These are phyloP conservation scores for Trametes elegans DNA, from an alignment of 768 basidiomycete genomes.

Conservation along the genomic window DNA sequence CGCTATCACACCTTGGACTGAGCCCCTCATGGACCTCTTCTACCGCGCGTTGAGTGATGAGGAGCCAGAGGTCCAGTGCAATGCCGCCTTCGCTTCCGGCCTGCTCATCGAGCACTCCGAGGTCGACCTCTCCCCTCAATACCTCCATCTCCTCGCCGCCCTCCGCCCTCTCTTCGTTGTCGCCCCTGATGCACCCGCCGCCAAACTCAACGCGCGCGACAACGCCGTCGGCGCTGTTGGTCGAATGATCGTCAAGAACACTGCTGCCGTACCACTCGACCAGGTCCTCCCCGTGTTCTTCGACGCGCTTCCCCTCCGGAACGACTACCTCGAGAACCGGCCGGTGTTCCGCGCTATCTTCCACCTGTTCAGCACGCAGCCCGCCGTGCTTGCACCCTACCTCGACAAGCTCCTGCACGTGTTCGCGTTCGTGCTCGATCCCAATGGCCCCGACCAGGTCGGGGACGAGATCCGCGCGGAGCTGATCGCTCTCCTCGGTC, in stretches of 20 bases:
- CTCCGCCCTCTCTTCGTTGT: slow-evolving; percentile 82
- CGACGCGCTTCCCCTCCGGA: slow-evolving; percentile 77
- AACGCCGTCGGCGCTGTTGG: slow-evolving; percentile 96
- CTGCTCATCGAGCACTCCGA: slow-evolving; percentile 86
- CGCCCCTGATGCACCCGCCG: slow-evolving; percentile 55
- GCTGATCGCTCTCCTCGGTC: slow-evolving; percentile 69
- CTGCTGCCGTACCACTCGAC: slow-evolving; percentile 78
- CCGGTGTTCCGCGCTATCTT: slow-evolving; percentile 89
- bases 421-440: slow-evolving; percentile 82
- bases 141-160: slow-evolving; percentile 69
- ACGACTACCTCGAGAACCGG: slow-evolving; percentile 88
- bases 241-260: slow-evolving; percentile 81
- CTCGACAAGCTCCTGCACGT: slow-evolving; percentile 77
- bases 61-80: slow-evolving; percentile 93
- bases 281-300: slow-evolving; percentile 88
- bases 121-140: slow-evolving; percentile 79
- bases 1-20: slow-evolving; percentile 81
- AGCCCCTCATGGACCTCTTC: slow-evolving; percentile 80
- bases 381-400: slow-evolving; percentile 65
- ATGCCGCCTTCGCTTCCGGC: slow-evolving; percentile 92
- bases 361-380: slow-evolving; percentile 78
- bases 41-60: slow-evolving; percentile 77
- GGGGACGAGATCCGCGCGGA: slow-evolving; percentile 75
- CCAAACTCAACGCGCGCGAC: slow-evolving; percentile 84
- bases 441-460: slow-evolving; percentile 69